Conservation (phyloP, 2,329 filamentous ascomycete genomes). For the Thielaviopsis cerberus region DNA sequence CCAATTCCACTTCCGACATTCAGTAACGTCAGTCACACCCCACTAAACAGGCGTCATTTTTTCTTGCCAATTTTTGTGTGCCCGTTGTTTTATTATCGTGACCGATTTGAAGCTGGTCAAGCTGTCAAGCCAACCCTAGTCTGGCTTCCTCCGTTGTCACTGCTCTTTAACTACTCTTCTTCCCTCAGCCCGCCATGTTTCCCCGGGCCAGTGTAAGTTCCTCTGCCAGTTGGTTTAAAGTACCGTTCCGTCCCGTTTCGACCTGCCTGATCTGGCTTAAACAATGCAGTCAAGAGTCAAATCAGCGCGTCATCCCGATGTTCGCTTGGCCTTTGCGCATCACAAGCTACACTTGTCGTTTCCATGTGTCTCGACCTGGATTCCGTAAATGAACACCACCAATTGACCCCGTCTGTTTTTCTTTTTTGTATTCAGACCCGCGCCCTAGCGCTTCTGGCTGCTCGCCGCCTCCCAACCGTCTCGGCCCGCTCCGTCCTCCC, state of each 20-base stretch:
- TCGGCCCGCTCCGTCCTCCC: not conserved
- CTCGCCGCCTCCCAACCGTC: conserved; percentile 1
- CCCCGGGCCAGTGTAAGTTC: conserved; percentile 11
- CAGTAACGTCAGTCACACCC: not conserved
- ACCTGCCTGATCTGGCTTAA: conserved; percentile 9
- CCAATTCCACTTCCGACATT: not conserved
- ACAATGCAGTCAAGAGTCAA: not conserved
- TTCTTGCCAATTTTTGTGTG: not conserved
- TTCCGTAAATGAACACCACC: not conserved
- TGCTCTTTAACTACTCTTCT: not conserved
- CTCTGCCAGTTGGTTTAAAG: not conserved
- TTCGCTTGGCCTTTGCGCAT: not conserved
- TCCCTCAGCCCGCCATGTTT: conserved; percentile 1
- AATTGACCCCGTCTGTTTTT: not conserved
- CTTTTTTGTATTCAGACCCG: not conserved
- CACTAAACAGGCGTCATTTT: not conserved
- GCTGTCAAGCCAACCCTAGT: not conserved
- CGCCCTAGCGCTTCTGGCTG: conserved; percentile 6
- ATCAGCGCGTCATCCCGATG: not conserved
- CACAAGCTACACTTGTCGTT: not conserved
- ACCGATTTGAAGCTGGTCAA: not conserved
- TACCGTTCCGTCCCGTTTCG: not conserved
- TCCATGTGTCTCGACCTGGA: not conserved
- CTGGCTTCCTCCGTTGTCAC: not conserved
- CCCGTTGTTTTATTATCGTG: not conserved